phyloP scores from a whole-genome alignment of 179 eudicot genomes.

The Beta corolliflora region DNA sequence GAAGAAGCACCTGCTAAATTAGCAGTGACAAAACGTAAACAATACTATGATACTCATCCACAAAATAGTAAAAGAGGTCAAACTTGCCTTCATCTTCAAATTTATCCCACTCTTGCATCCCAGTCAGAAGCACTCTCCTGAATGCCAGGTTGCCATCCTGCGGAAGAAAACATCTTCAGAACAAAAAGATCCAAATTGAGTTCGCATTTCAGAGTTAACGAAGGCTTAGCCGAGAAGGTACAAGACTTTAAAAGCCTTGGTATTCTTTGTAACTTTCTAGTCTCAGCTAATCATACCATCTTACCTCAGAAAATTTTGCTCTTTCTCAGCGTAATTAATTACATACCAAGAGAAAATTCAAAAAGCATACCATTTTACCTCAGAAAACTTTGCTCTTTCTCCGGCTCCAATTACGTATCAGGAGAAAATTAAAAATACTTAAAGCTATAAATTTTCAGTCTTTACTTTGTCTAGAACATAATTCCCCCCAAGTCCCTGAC shows the following conservation, averaged over 20 bases:
- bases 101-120: constrained; percentile 96
- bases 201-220: neutral
- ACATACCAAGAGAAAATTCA: too few species aligned
- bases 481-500: too few species aligned
- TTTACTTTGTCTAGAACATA: too few species aligned
- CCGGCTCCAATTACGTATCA: neutral
- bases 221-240: neutral
- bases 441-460: too few species aligned
- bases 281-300: neutral
- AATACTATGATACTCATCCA: neutral
- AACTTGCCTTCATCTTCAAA: constrained; percentile 91
- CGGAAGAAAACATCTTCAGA: constrained; percentile 19
- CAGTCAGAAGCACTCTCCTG: constrained; percentile 94
- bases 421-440: neutral
- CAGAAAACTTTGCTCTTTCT: neutral
- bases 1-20: neutral
- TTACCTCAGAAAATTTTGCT: neutral
- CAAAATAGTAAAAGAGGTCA: neutral
- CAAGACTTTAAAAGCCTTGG: neutral
- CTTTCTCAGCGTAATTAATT: too few species aligned
- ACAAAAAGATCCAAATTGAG: neutral
- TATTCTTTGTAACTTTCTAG: constrained; percentile 5
- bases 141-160: constrained; percentile 98
- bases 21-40: neutral
- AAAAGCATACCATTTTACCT: too few species aligned